A percentile compares a stretch with the other conserved stretches of the same genome.
Conservation (phyloP, 768 basidiomycete species). For the Pholiota conissans region DNA sequence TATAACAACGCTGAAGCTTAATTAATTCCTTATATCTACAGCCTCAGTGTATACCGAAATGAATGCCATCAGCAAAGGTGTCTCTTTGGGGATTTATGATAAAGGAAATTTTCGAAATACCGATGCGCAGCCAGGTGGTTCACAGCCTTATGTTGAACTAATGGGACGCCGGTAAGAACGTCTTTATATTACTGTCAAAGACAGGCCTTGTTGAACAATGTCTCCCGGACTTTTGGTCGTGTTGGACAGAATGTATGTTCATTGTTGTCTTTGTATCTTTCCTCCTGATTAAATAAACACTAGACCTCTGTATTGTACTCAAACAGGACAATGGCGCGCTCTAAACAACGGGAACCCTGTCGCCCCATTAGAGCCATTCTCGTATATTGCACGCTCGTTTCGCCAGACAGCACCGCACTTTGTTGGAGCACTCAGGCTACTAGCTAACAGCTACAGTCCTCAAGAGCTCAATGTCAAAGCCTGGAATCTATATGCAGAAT, state of each 20-base stretch:
- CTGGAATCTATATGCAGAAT: slow-evolving; percentile 82
- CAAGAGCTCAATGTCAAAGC: slow-evolving; percentile 65
- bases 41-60: slow-evolving; percentile 94
- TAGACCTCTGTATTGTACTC: slow-evolving; percentile 81
- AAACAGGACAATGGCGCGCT: slow-evolving; percentile 76
- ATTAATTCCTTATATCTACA: too few relatives aligned
- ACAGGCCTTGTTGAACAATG: too few relatives aligned
- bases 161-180: slow-evolving; percentile 55
- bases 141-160: slow-evolving; percentile 84
- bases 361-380: slow-evolving; percentile 72
- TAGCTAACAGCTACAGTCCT: slow-evolving; percentile 59
- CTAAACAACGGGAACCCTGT: slow-evolving; percentile 71
- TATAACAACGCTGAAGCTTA: not conserved
- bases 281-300: slow-evolving; percentile 5
- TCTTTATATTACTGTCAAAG: not conserved
- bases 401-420: slow-evolving; percentile 77
- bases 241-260: not conserved
- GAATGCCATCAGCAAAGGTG: slow-evolving; percentile 85
- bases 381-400: slow-evolving; percentile 80
- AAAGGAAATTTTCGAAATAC: slow-evolving; percentile 50
- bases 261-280: not conserved
- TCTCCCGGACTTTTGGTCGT: not conserved
- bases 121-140: slow-evolving; percentile 54
- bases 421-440: slow-evolving; percentile 72
- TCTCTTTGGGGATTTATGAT: slow-evolving; percentile 78